phyloP scores from a whole-genome alignment of 148 eudicot genomes.

The Polygonum aviculare region DNA sequence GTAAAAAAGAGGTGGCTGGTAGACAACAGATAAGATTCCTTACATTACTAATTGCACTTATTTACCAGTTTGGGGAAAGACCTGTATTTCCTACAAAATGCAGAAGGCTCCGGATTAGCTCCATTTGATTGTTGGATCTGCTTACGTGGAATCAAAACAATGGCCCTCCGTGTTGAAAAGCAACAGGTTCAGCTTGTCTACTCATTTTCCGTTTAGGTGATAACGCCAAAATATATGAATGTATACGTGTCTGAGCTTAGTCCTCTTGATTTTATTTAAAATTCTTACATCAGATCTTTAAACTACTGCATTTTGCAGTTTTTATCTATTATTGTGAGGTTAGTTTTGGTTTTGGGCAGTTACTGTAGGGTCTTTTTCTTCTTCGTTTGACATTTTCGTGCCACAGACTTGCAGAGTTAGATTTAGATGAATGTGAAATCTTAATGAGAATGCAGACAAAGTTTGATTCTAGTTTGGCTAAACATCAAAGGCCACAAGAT shows the following conservation, averaged over 20 bases:
- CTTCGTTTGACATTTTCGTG: neutral
- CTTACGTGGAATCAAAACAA: conserved; percentile 95
- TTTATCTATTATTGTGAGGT: neutral
- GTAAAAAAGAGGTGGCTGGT: neutral
- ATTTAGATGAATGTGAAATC: neutral
- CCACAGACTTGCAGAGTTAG: neutral
- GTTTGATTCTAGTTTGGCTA: neutral
- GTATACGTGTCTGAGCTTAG: neutral
- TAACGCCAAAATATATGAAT: neutral
- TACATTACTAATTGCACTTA: neutral
- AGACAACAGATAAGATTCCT: neutral
- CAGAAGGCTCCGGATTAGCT: conserved; percentile 91
- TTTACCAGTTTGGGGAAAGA: conserved; percentile 73
- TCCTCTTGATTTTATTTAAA: neutral
- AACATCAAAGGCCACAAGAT: neutral
- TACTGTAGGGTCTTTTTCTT: neutral
- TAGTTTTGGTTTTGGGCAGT: neutral
- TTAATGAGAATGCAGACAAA: neutral
- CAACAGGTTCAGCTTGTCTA: conserved; percentile 62
- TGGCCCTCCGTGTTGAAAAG: conserved; percentile 96
- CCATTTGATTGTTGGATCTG: conserved; percentile 98
- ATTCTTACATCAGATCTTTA: neutral
- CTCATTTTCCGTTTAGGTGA: conserved; percentile 6
- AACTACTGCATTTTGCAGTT: neutral
- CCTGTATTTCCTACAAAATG: conserved; percentile 84